Evolutionary conservation across 164 flowering plant genomes (phyloP).

Genomic region (Hamamelis virginiana): DNA sequence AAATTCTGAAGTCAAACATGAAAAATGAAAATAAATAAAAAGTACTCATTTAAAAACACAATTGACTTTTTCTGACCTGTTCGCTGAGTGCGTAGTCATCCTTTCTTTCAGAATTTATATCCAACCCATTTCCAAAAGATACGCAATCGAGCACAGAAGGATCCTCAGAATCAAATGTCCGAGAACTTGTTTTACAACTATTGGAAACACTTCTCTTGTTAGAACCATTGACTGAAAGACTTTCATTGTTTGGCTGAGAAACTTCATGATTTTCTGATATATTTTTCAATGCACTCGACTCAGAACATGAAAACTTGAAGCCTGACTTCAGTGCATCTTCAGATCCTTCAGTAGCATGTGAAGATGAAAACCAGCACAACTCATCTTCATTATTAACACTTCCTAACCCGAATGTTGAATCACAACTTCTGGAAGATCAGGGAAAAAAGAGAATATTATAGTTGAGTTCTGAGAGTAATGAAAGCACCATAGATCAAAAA

Average conservation of each 20-base stretch:
- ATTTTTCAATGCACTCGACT: slow-evolving; percentile 27
- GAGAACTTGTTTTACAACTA: slow-evolving; percentile 19
- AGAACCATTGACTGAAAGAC: slow-evolving; percentile 21
- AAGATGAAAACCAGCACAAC: slow-evolving; percentile 61
- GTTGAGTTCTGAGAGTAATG: background rate
- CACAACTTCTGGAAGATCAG: slow-evolving; percentile 63
- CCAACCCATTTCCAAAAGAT: slow-evolving; percentile 24
- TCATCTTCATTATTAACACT: slow-evolving; percentile 49
- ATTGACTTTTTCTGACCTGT: slow-evolving; percentile 35
- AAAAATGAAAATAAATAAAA: background rate
- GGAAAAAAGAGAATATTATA: background rate
- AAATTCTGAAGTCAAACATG: background rate
- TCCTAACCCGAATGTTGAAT: slow-evolving; percentile 67
- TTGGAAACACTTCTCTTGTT: slow-evolving; percentile 16
- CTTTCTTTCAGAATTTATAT: slow-evolving; percentile 26
- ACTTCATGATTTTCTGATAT: slow-evolving; percentile 30
- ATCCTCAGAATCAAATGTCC: slow-evolving; percentile 21
- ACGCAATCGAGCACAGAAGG: slow-evolving; percentile 18
- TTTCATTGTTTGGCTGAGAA: slow-evolving; percentile 17
- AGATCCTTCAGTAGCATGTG: slow-evolving; percentile 44
- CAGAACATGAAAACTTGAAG: slow-evolving; percentile 37
- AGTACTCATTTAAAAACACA: background rate
- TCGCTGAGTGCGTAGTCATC: slow-evolving; percentile 23
- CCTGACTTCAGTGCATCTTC: slow-evolving; percentile 41
- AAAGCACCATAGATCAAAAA: background rate